These are phyloP conservation scores for Microcyclospora pomicola DNA, from an alignment of 2,329 filamentous ascomycete genomes.

Conservation along the genomic window DNA sequence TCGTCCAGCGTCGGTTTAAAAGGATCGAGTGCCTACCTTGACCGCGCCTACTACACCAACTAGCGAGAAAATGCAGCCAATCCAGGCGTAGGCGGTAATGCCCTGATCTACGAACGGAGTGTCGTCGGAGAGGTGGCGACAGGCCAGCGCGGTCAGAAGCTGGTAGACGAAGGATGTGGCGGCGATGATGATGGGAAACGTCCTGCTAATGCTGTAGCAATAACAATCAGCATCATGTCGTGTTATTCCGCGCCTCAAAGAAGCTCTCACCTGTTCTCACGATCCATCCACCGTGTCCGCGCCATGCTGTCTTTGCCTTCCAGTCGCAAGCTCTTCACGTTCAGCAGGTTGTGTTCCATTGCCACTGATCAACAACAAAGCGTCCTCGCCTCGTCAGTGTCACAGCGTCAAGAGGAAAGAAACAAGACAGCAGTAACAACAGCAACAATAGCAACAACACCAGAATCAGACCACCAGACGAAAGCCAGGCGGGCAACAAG, in stretches of 20 bases:
- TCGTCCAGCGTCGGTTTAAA: no score
- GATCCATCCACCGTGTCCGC: no score
- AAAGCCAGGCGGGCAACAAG: no score
- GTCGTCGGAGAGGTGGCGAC: constrained; percentile 16
- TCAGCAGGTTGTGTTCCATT: no score
- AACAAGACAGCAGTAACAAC: no score
- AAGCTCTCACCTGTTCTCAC: no score
- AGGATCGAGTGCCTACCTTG: constrained; percentile 7
- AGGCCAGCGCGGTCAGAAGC: constrained; percentile 11
- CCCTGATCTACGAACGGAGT: constrained; percentile 14
- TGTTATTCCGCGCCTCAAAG: background rate
- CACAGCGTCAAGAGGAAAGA: no score
- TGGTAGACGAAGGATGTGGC: constrained; percentile 14
- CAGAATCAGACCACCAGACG: no score
- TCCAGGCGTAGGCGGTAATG: constrained; percentile 16
- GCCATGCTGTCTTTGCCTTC: background rate
- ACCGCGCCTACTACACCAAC: constrained; percentile 13
- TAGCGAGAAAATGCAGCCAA: constrained; percentile 12
- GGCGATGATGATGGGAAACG: constrained; percentile 10
- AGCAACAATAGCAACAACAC: no score
- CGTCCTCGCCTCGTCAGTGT: no score
- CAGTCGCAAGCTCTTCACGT: no score
- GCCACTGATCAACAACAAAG: no score
- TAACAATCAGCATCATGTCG: background rate
- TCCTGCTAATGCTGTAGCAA: constrained; percentile 1